Base-by-base conservation (phyloP, 371 early-diverging fungal species). In the Mycotypha africana region DNA sequence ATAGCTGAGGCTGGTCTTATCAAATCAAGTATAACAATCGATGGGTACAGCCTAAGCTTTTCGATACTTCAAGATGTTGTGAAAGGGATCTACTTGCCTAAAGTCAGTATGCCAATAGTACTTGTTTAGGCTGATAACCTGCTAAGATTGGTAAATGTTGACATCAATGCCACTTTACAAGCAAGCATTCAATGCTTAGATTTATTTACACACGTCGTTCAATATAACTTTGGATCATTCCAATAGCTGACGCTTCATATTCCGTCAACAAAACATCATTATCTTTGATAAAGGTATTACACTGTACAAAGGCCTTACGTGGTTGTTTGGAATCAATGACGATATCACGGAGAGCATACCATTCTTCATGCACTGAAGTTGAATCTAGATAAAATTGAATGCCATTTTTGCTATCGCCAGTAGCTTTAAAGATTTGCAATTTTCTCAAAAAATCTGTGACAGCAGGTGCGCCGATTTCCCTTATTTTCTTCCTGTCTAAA, bases 391-490 rank as follows among this genome's bases (percentile, higher is more conserved):
- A 84, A 31, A 78, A 63, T 21, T 54, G 19, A 7, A 66, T 57
- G 7, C 80, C 83, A 16, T 45, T 47, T 25, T 52, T 62, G 30
- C 67, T 70, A 48, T 78, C 81, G 5, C 70, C 82, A 14, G 79
- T 81, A 1, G 77, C 66, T 61, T 80, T 81, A 67, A 70, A 76
- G 21, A 78, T 55, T 36, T 78, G 78, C 12, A 81, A 57, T 49
- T 81, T 71, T 11, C 53, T 60, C 51, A 80, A 70, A 41, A 79
- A 80, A 25, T 63, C 60, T 11, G 58, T 58, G 4, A 83, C 68
- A 25, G 84, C 81, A 23, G 73, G 63, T 11, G 66, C 60, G 21
- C 79, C 84, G 9, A 65, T 65, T 1, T 70, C 64, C 25, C 58
- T 43, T 31, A 84, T 81, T 56, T 73, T 71, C 50, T 45, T 45